These are phyloP conservation scores for Aspergillus funiculosus DNA, from an alignment of 495 filamentous ascomycete genomes.

Conservation along the genomic window DNA sequence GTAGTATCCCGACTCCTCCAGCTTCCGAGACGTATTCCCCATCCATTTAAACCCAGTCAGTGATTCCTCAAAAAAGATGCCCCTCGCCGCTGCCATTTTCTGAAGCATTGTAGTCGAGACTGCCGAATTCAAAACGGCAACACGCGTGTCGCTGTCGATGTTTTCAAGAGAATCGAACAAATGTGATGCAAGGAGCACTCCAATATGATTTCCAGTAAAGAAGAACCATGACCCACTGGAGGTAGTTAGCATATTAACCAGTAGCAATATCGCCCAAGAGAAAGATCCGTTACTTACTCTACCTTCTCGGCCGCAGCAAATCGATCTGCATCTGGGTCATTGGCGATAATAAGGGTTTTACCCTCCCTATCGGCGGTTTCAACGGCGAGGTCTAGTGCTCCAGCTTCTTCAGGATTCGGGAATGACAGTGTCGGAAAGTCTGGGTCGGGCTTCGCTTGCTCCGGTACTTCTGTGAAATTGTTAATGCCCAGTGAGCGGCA, in stretches of 20 bases:
- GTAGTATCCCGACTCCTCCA: conserved; percentile 43
- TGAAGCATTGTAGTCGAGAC: conserved; percentile 63
- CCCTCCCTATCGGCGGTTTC: conserved; percentile 45
- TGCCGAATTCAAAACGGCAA: conserved; percentile 56
- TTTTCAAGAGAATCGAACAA: conserved; percentile 43
- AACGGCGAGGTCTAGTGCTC: conserved; percentile 61
- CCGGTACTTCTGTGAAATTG: conserved; percentile 40
- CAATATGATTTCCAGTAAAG: conserved; percentile 66
- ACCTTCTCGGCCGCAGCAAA: conserved; percentile 62
- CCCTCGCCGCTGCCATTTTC: conserved; percentile 51
- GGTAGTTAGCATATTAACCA: neutral
- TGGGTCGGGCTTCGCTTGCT: conserved; percentile 55
- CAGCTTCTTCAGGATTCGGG: conserved; percentile 68
- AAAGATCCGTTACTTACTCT: conserved; percentile 25
- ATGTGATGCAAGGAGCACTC: conserved; percentile 56
- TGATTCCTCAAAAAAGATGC: conserved; percentile 56
- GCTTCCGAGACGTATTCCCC: conserved; percentile 42
- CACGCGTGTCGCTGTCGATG: conserved; percentile 26
- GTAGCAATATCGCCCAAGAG: neutral
- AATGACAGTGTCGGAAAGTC: conserved; percentile 66
- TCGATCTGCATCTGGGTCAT: conserved; percentile 69
- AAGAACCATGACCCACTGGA: conserved; percentile 50
- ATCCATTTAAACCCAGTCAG: conserved; percentile 78
- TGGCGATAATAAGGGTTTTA: conserved; percentile 54
- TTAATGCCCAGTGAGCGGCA: conserved; percentile 41